Evolutionary conservation across 2,329 filamentous ascomycete species (phyloP).

Genomic region (Fonsecaea multimorphosa): DNA sequence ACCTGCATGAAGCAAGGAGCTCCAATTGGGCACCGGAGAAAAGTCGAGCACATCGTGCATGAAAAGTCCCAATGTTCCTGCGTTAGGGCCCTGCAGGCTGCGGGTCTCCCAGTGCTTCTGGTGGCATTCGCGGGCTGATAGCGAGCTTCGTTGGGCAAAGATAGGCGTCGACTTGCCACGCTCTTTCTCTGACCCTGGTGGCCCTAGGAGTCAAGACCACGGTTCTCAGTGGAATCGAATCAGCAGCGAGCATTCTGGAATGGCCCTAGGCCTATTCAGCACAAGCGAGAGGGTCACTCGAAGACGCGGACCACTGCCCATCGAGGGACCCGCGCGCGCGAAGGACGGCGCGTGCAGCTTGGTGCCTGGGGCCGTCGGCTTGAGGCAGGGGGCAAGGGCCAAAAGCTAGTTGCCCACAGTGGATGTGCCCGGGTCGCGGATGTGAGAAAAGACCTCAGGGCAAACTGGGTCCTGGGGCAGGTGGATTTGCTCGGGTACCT

Average conservation of each 20-base stretch:
- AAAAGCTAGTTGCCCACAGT: slow-evolving; percentile 7
- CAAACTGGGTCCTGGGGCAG: slow-evolving; percentile 13
- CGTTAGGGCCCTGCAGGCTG: slow-evolving; percentile 28
- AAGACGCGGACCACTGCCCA: slow-evolving; percentile 16
- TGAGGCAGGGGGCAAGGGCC: slow-evolving; percentile 27
- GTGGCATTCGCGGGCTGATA: slow-evolving; percentile 24
- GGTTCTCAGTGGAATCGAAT: slow-evolving; percentile 30
- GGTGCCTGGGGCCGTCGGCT: slow-evolving; percentile 27
- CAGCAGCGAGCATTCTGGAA: slow-evolving; percentile 35
- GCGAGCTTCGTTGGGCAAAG: slow-evolving; percentile 17
- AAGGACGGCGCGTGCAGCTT: slow-evolving; percentile 28
- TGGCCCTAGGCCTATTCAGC: slow-evolving; percentile 24
- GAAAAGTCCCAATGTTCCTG: slow-evolving; percentile 29
- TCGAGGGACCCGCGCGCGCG: slow-evolving; percentile 24
- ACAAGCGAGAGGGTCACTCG: slow-evolving; percentile 14
- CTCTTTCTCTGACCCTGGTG: not conserved
- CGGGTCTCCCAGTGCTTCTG: slow-evolving; percentile 30
- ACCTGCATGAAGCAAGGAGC: slow-evolving; percentile 32
- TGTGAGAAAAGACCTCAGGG: slow-evolving; percentile 6
- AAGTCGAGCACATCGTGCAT: slow-evolving; percentile 16
- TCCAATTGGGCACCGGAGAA: slow-evolving; percentile 22
- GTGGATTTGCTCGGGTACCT: slow-evolving; percentile 31
- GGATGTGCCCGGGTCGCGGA: slow-evolving; percentile 28
- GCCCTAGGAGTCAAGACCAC: slow-evolving; percentile 9
- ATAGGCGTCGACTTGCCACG: slow-evolving; percentile 25